These are phyloP conservation scores for Syzygium aromaticum DNA, from an alignment of 345 rosid genomes.

Conservation along the genomic window DNA sequence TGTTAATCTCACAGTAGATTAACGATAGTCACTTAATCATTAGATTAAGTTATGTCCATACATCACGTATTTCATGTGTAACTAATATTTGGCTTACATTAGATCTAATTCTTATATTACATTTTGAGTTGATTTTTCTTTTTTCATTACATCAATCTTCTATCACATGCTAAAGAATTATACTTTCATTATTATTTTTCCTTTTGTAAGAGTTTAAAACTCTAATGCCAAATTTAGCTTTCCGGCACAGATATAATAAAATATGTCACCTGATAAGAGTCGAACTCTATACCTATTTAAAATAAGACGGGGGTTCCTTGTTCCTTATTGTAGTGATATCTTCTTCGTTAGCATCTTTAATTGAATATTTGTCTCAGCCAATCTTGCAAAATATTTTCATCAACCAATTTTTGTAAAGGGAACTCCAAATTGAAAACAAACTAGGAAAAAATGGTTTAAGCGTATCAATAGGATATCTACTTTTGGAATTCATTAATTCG, in stretches of 20 bases:
- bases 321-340: not conserved
- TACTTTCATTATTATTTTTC: not conserved
- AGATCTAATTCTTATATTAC: not conserved
- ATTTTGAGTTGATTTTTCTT: not conserved
- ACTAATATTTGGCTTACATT: not conserved
- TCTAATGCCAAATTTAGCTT: not conserved
- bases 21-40: too few relatives aligned
- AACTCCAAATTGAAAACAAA: not conserved
- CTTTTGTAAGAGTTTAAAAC: not conserved
- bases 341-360: not conserved
- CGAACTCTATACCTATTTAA: not conserved
- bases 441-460: not conserved
- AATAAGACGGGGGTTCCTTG: not conserved
- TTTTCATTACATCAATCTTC: not conserved
- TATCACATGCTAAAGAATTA: too few relatives aligned
- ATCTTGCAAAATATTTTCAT: not conserved
- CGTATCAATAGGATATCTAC: not conserved
- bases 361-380: not conserved
- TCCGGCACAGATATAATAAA: not conserved
- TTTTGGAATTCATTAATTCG: not conserved
- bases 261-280: not conserved
- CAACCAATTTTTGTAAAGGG: not conserved
- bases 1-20: too few relatives aligned
- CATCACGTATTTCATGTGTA: not conserved
- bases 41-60: not conserved